Evolutionary conservation across 108 stramenopile genomes (phyloP), one percentile per base, ranked within the genome.

Genomic region (Skeletonema costatum): DNA sequence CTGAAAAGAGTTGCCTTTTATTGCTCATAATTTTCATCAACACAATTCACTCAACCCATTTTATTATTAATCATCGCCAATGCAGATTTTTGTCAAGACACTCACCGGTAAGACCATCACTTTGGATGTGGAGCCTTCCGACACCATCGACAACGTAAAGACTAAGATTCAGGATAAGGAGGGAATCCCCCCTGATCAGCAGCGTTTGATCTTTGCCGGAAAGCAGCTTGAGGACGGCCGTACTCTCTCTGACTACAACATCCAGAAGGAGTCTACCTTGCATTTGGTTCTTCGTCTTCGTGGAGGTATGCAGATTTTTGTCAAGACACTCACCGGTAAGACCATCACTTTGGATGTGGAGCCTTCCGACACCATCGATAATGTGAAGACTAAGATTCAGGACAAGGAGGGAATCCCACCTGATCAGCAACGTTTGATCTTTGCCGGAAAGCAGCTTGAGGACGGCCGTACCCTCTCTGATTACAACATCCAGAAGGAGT

Each of bases 391-490:
- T 59, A 94, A 91, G 89, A 94, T 96, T 71, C 94, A 97, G 81
- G 94, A 95, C 86, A 90, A 92, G 92, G 96, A 95, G 85, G 95
- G 94, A 60, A 97, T 97, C 76, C 96, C 96, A 31, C 92, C 96
- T 36, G 92, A 94, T 83, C 96, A 95, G 70, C 93, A 95, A 79
- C 89, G 94, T 66, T 66, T 97, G 63, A 92, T 97, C 73, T 93
- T 97, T 76, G 94, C 93, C 58, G 96, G 93, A 79, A 90, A 95
- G 92, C 94, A 92, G 71, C 83, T 97, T 38, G 96, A 96, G 87
- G 93, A 93, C 66, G 91, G 92, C 65, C 91, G 91, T 66, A 96
- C 92, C 13, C 82, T 93, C 29, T 73, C 74, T n/a, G 95, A 96
- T 86, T 94, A 93, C 92, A 94, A 96, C 92, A 96, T 96, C 88